phyloP scores from a whole-genome alignment of 306 rosid genomes.

The Pyrus pyrifolia region DNA sequence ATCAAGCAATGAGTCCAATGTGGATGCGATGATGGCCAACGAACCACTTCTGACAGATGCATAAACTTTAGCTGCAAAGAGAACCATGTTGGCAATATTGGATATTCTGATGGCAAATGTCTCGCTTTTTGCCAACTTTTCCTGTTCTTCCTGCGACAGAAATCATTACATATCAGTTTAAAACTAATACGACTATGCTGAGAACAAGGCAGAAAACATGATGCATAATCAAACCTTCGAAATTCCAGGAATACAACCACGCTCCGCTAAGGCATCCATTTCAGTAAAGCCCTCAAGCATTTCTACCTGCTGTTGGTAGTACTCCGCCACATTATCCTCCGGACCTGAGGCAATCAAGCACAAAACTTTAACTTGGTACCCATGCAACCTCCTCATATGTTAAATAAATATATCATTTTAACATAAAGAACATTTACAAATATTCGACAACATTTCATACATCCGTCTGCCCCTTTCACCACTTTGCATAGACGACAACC shows the following conservation, averaged over 20 bases:
- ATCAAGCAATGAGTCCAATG: slow-evolving; percentile 94
- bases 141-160: slow-evolving; percentile 74
- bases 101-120: slow-evolving; percentile 90
- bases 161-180: slow-evolving; percentile 18
- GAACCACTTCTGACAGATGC: slow-evolving; percentile 92
- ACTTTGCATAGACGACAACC: background rate
- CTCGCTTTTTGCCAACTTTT: slow-evolving; percentile 74
- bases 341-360: slow-evolving; percentile 46
- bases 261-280: slow-evolving; percentile 86
- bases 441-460: no score
- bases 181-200: background rate
- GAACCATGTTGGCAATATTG: slow-evolving; percentile 86
- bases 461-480: background rate
- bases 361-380: background rate
- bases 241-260: slow-evolving; percentile 83
- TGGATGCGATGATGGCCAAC: slow-evolving; percentile 95
- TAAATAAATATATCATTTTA: background rate
- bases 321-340: slow-evolving; percentile 84
- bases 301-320: slow-evolving; percentile 94
- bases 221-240: slow-evolving; percentile 53
- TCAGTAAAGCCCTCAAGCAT: slow-evolving; percentile 94
- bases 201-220: background rate
- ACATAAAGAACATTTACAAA: background rate
- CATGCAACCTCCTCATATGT: background rate
- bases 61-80: slow-evolving; percentile 83